phyloP scores from a whole-genome alignment of 441 rosid genomes.

The Populus hybrid region DNA sequence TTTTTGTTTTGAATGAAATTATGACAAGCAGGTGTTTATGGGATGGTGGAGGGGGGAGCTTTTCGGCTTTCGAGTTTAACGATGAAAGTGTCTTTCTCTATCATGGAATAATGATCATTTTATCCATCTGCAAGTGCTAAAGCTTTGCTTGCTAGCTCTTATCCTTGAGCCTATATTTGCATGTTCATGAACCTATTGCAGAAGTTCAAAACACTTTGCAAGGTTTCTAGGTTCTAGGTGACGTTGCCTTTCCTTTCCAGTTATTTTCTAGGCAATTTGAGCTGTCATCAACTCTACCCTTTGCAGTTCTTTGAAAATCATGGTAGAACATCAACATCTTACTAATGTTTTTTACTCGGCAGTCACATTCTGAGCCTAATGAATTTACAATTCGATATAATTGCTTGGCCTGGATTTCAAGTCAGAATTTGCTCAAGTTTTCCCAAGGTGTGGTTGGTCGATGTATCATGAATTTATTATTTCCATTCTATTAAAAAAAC shows the following conservation, averaged over 20 bases:
- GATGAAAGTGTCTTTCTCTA: constrained; percentile 60
- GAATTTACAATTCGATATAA: neutral
- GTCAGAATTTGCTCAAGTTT: neutral
- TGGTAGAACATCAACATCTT: constrained; percentile 2
- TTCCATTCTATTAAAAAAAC: neutral
- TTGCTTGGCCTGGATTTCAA: neutral
- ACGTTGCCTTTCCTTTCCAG: constrained; percentile 1
- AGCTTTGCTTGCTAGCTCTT: constrained; percentile 12
- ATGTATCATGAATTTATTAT: neutral
- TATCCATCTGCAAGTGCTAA: constrained; percentile 24
- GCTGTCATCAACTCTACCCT: constrained; percentile 27
- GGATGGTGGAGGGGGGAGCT: constrained; percentile 30
- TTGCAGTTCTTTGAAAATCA: neutral
- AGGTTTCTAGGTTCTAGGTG: constrained; percentile 5
- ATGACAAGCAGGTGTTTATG: constrained; percentile 13
- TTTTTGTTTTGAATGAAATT: constrained; percentile 25
- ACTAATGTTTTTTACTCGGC: neutral
- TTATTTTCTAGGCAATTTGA: constrained; percentile 1
- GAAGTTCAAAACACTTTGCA: neutral
- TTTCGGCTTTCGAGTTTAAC: constrained; percentile 49
- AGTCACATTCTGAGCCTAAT: neutral
- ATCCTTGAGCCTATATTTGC: constrained; percentile 1
- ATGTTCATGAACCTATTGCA: neutral
- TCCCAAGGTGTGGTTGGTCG: neutral
- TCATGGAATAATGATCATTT: constrained; percentile 39